Percentiles rank a stretch among this genome's conserved stretches.
Conservation (phyloP, 2,329 filamentous ascomycete genomes). For the Hypoxylon sp. region DNA sequence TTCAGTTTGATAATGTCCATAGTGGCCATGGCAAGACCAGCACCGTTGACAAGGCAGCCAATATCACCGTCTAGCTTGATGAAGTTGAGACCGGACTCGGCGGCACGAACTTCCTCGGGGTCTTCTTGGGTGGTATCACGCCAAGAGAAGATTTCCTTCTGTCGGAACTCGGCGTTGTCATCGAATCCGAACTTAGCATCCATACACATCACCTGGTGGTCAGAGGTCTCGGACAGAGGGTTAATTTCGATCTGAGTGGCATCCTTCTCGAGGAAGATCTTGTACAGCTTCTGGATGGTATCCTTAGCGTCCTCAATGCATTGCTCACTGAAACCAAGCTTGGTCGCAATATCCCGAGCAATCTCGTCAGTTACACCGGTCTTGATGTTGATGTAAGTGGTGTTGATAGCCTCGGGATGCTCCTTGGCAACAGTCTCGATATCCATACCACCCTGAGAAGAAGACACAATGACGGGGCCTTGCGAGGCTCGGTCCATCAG, state of each 20-base stretch:
- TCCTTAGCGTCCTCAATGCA: constrained; percentile 96
- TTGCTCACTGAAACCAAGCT: constrained; percentile 97
- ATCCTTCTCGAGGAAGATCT: constrained; percentile 98
- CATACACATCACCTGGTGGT: constrained; percentile 99
- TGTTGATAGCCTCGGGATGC: constrained; percentile 94
- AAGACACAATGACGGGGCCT: constrained; percentile 95
- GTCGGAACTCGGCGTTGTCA: constrained; percentile 98
- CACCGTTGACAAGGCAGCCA: constrained; percentile 98
- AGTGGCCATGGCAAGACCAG: constrained; percentile 98
- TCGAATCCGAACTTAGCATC: constrained; percentile 99
- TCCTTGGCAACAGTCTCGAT: constrained; percentile 99
- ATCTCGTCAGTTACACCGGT: constrained; percentile 96
- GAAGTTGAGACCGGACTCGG: constrained; percentile 96
- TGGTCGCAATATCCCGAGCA: constrained; percentile 87
- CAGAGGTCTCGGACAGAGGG: constrained; percentile 96
- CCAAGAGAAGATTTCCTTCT: constrained; percentile 95
- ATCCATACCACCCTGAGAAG: constrained; percentile 98
- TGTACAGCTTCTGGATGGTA: constrained; percentile 99
- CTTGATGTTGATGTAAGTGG: constrained; percentile 94
- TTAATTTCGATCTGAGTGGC: constrained; percentile 99
- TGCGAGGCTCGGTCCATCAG: constrained; percentile 97
- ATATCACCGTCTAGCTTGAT: constrained; percentile 99
- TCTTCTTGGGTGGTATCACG: constrained; percentile 97
- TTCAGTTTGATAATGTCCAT: constrained; percentile 99
- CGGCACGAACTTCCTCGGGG: constrained; percentile 96